phyloP scores from a whole-genome alignment of 495 filamentous ascomycete genomes.

The Aspergillus affinis region DNA sequence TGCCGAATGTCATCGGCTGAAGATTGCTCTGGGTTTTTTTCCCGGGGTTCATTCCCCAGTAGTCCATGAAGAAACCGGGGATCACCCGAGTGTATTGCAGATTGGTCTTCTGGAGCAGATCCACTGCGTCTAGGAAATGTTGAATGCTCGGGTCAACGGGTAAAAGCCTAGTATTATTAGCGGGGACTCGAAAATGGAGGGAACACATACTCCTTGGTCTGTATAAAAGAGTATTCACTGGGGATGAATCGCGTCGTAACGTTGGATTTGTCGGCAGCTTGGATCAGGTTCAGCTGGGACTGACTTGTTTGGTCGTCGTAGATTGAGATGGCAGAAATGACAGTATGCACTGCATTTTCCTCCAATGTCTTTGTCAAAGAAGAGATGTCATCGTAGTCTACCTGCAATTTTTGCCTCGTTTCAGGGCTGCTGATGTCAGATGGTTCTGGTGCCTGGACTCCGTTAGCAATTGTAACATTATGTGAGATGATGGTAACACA shows the following conservation, averaged over 20 bases:
- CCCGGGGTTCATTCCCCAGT: slow-evolving; percentile 47
- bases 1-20: slow-evolving; percentile 37
- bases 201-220: slow-evolving; percentile 32
- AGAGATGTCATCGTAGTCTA: slow-evolving; percentile 45
- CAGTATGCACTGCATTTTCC: slow-evolving; percentile 46
- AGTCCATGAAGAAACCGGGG: slow-evolving; percentile 57
- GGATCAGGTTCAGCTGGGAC: slow-evolving; percentile 48
- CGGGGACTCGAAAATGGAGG: neutral
- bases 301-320: slow-evolving; percentile 31
- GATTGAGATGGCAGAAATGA: slow-evolving; percentile 51
- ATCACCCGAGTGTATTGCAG: slow-evolving; percentile 51
- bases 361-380: slow-evolving; percentile 42
- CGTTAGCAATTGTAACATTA: neutral
- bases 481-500: slow-evolving; percentile 1
- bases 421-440: neutral
- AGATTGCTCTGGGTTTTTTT: slow-evolving; percentile 36
- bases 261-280: slow-evolving; percentile 45
- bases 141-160: slow-evolving; percentile 37
- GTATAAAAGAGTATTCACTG: slow-evolving; percentile 48
- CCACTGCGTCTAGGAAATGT: slow-evolving; percentile 34
- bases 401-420: slow-evolving; percentile 21
- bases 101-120: slow-evolving; percentile 25
- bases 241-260: slow-evolving; percentile 48
- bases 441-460: neutral
- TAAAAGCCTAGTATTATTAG: slow-evolving; percentile 24